Conservation (phyloP, 768 basidiomycete genomes). For the Amanita exitialis region DNA sequence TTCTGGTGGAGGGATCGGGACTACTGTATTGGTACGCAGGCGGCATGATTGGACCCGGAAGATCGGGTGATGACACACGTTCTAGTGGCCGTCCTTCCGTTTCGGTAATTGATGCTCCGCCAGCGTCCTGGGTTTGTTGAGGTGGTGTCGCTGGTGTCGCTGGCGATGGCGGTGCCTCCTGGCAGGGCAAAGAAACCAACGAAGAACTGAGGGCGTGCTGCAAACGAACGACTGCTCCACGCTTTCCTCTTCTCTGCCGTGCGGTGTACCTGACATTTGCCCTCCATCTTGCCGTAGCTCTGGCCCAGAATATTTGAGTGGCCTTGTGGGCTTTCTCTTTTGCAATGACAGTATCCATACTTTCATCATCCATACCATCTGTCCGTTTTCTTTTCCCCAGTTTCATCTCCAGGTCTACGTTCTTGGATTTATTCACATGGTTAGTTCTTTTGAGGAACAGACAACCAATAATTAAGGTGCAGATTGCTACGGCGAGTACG, state of each 20-base stretch:
- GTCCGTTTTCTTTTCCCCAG: slow-evolving; percentile 19
- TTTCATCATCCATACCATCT: slow-evolving; percentile 7
- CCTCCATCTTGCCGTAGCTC: slow-evolving; percentile 61
- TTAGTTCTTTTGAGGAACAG: slow-evolving; percentile 48
- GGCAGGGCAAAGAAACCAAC: not conserved
- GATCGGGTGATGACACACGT: not conserved
- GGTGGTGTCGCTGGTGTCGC: slow-evolving; percentile 8
- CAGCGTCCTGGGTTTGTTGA: not conserved
- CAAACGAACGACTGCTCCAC: slow-evolving; percentile 14
- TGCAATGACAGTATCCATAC: slow-evolving; percentile 24
- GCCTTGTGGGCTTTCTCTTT: slow-evolving; percentile 36
- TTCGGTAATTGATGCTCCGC: not conserved
- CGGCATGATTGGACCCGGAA: slow-evolving; percentile 12
- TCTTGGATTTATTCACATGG: slow-evolving; percentile 17
- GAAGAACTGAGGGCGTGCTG: slow-evolving; percentile 21
- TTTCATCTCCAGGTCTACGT: slow-evolving; percentile 46
- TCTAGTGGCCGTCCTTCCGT: not conserved
- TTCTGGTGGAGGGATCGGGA: slow-evolving; percentile 6
- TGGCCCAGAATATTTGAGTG: slow-evolving; percentile 54
- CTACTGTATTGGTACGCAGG: slow-evolving; percentile 33
- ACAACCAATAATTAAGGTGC: slow-evolving; percentile 48
- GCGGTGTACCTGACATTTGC: slow-evolving; percentile 51
- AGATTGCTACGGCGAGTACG: slow-evolving; percentile 50
- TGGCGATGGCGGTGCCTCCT: slow-evolving; percentile 1
- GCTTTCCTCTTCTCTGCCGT: slow-evolving; percentile 44